These are phyloP conservation scores for Calonectria pauciramosa DNA, from an alignment of 2,329 filamentous ascomycete species.

Conservation along the genomic window DNA sequence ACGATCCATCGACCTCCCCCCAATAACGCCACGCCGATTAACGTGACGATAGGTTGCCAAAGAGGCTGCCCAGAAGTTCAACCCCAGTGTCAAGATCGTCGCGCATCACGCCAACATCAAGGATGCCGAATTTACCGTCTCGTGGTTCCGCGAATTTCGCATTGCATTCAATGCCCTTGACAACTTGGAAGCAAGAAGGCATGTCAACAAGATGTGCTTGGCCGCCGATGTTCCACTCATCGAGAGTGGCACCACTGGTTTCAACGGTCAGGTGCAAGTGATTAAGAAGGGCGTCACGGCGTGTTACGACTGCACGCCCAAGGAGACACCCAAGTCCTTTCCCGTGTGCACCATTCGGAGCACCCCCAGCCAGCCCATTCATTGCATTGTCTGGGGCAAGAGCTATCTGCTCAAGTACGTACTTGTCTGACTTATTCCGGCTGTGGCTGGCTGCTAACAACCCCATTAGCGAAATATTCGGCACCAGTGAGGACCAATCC, in stretches of 20 bases:
- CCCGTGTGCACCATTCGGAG: conserved; percentile 98
- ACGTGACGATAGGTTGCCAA: conserved; percentile 79
- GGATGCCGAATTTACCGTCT: conserved; percentile 85
- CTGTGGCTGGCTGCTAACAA: conserved; percentile 7
- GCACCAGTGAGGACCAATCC: conserved; percentile 88
- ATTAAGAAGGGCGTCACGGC: conserved; percentile 94
- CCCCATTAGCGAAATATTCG: conserved; percentile 80
- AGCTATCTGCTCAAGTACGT: conserved; percentile 87
- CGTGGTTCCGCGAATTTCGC: conserved; percentile 87
- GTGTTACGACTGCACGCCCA: conserved; percentile 95
- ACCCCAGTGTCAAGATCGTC: conserved; percentile 86
- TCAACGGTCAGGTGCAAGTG: conserved; percentile 97
- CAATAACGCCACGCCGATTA: conserved; percentile 32
- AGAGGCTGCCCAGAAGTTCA: conserved; percentile 91
- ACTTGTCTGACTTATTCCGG: conserved; percentile 24
- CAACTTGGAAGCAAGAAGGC: conserved; percentile 91
- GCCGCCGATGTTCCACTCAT: conserved; percentile 91
- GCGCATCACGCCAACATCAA: conserved; percentile 97
- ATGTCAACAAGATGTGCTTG: conserved; percentile 98
- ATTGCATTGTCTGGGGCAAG: conserved; percentile 99
- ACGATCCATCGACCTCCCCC: conserved; percentile 20
- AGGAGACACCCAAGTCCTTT: conserved; percentile 92
- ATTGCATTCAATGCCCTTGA: conserved; percentile 98
- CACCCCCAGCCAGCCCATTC: conserved; percentile 95
- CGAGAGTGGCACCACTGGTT: conserved; percentile 97